Base-by-base conservation (phyloP, 495 filamentous ascomycete genomes). In the Hypoxylon trugodes region DNA sequence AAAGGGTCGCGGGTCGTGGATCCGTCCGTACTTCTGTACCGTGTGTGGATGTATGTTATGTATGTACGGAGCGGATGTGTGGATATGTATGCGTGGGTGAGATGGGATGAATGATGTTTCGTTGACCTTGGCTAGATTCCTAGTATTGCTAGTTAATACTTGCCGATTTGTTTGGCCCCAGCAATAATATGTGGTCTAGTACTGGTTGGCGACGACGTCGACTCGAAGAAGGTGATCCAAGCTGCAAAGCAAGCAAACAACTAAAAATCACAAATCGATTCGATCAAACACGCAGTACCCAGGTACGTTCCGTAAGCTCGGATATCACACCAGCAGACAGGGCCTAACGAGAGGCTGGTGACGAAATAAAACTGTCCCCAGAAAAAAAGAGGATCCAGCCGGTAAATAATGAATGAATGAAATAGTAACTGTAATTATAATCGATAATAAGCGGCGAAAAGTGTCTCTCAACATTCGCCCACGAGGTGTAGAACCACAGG, bases 251-350 rank as follows among this genome's bases (percentile, higher is more conserved):
- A 30, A 5, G 28, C 26, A 21, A 16, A 36, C 43, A 50, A 49
- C 56, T n/a, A n/a, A n/a, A n/a, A n/a, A n/a, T n/a, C n/a, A n/a
- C n/a, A n/a, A n/a, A n/a, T n/a, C n/a, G n/a, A n/a, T n/a, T n/a
- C n/a, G n/a, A n/a, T n/a, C 45, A 51, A 59, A 51, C 36, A 59
- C 38, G 25, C 45, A 33, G 45, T 48, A 46, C 12, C 6, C 9
- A 5, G 13, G 6, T 45, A 51, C 46, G 37, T 50, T 43, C 46
- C 19, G 32, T 32, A 16, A 30, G 25, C 38, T 35, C 22, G 42
- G 48, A 53, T 65, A 57, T 57, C 38, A 38, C 47, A 55, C 30
- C 52, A 32, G 47, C 33, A n/a, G n/a, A n/a, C 37, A 28, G 40
- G 46, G 37, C 59, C 41, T 30, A 10, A 7, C 36, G 12, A 63